Percentiles rank a stretch among this genome's conserved stretches.
Conservation (phyloP, 1,139 yeast species). For the Candida neerlandica region DNA sequence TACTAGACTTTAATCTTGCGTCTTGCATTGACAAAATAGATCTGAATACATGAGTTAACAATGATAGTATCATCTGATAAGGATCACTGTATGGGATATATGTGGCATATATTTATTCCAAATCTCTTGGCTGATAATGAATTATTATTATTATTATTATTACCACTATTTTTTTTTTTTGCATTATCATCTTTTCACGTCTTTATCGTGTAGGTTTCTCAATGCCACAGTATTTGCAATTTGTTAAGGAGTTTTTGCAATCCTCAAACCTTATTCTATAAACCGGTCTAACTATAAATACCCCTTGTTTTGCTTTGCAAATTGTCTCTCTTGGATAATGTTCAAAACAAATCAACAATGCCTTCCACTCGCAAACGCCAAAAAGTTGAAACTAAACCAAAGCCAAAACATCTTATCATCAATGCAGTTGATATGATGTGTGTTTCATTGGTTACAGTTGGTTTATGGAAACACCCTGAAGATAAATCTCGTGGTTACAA, state of each 20-base stretch:
- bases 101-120: no score
- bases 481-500: conserved; percentile 36
- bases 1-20: no score
- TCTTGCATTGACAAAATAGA: no score
- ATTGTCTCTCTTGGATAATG: not conserved
- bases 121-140: no score
- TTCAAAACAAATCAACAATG: not conserved
- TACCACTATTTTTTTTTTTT: not conserved
- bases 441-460: conserved; percentile 39
- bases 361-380: not conserved
- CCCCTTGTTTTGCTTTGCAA: no score
- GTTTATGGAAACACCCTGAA: conserved; percentile 45
- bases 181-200: not conserved
- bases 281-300: no score
- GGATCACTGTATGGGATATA: no score
- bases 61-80: no score
- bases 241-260: no score
- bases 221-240: not conserved
- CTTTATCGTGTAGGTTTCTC: not conserved
- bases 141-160: no score
- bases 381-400: not conserved
- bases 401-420: conserved; percentile 13
- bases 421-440: conserved; percentile 43
- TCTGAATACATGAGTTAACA: no score
- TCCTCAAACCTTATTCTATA: no score